These are phyloP conservation scores for Cercospora berteroae DNA, from an alignment of 2,329 filamentous ascomycete genomes.

Conservation along the genomic window DNA sequence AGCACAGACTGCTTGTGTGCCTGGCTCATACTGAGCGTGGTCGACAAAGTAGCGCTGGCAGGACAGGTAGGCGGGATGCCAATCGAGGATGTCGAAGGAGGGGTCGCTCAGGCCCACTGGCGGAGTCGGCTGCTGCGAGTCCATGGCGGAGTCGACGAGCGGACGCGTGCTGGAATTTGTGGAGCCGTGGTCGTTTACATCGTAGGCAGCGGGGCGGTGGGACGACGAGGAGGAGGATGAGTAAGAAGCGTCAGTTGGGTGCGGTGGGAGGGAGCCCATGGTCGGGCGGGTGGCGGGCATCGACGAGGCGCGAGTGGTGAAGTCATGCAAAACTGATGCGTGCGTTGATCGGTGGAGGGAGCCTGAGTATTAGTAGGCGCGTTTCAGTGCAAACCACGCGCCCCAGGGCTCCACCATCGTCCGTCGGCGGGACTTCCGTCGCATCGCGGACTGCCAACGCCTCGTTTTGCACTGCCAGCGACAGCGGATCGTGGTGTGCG, in stretches of 20 bases:
- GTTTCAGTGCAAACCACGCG: not conserved
- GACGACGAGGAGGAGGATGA: not conserved
- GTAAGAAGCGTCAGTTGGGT: not conserved
- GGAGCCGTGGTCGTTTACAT: not conserved
- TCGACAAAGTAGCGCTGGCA: conserved; percentile 91
- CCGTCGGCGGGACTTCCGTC: not conserved
- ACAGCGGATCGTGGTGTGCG: not conserved
- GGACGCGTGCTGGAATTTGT: not conserved
- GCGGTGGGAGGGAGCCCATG: conserved; percentile 2
- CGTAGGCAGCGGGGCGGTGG: not conserved
- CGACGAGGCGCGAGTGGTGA: not conserved
- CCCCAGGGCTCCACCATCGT: not conserved
- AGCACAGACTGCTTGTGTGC: conserved; percentile 83
- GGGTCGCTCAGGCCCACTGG: conserved; percentile 40
- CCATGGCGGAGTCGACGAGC: conserved; percentile 22
- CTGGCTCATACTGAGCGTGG: conserved; percentile 76
- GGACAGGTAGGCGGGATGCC: conserved; percentile 87
- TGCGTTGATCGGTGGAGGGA: not conserved
- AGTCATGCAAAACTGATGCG: conserved; percentile 1
- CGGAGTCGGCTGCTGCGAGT: conserved; percentile 9
- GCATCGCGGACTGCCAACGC: not conserved
- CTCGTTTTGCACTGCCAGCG: not conserved
- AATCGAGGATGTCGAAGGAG: conserved; percentile 79
- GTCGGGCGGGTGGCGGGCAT: not conserved
- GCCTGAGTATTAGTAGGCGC: not conserved